Percentiles rank a stretch among this genome's conserved stretches.
These are phyloP conservation scores for Scheffersomyces titani DNA, from an alignment of 1,139 yeast genomes.

Conservation along the genomic window DNA sequence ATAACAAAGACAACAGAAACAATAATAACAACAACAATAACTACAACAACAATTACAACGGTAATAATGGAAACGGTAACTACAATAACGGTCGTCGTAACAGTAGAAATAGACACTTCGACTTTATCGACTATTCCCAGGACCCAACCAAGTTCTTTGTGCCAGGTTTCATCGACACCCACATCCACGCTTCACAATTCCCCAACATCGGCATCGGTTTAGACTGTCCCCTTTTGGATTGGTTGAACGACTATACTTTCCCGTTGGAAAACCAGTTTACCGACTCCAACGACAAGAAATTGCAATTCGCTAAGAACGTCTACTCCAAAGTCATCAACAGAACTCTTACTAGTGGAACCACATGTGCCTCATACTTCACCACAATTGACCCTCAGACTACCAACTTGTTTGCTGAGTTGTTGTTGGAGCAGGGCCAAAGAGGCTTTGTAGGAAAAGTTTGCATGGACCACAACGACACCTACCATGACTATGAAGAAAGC, in stretches of 20 bases:
- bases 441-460: slow-evolving; percentile 95
- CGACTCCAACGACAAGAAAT: slow-evolving; percentile 37
- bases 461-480: slow-evolving; percentile 64
- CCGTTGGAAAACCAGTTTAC: slow-evolving; percentile 67
- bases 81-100: background rate
- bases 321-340: slow-evolving; percentile 66
- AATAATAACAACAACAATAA: background rate
- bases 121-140: slow-evolving; percentile 29
- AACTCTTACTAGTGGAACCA: slow-evolving; percentile 79
- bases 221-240: slow-evolving; percentile 78
- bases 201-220: slow-evolving; percentile 95
- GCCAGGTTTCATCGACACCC: slow-evolving; percentile 95
- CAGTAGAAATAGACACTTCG: slow-evolving; percentile 13
- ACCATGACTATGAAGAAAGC: slow-evolving; percentile 71
- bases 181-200: slow-evolving; percentile 94
- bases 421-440: slow-evolving; percentile 71
- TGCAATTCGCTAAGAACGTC: slow-evolving; percentile 55
- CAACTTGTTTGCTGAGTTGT: slow-evolving; percentile 70
- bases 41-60: background rate
- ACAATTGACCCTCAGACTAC: slow-evolving; percentile 81
- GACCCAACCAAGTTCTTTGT: slow-evolving; percentile 57
- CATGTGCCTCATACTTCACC: slow-evolving; percentile 89
- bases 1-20: background rate
- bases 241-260: slow-evolving; percentile 87
- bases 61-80: background rate